phyloP scores from a whole-genome alignment of 1,139 yeast genomes.

The Lodderomyces jiufengensis region DNA sequence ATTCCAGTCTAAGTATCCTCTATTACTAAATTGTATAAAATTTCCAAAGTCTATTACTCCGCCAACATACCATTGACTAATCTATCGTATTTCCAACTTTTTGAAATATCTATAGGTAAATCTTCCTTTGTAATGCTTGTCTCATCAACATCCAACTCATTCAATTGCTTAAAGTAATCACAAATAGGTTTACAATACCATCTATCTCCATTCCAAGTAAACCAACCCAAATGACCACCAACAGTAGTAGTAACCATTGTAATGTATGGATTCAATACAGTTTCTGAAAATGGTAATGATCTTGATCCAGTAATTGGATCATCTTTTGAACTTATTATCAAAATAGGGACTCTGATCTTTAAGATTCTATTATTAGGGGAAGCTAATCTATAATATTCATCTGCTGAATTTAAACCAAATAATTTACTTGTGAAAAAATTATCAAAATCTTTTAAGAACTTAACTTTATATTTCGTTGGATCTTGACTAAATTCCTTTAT shows the following conservation, averaged over 20 bases:
- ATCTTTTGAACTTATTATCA: conserved; percentile 49
- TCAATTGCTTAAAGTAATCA: conserved; percentile 31
- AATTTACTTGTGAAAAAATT: conserved; percentile 49
- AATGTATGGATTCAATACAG: conserved; percentile 64
- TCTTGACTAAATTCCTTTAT: conserved; percentile 29
- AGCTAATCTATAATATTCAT: conserved; percentile 52
- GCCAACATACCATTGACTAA: conserved; percentile 16
- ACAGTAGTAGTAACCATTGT: conserved; percentile 62
- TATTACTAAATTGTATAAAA: no score
- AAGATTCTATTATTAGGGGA: conserved; percentile 49
- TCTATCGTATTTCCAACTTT: conserved; percentile 34
- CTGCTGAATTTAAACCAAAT: conserved; percentile 51
- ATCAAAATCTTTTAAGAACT: conserved; percentile 44
- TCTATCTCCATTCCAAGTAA: conserved; percentile 43
- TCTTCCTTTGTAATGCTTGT: conserved; percentile 13
- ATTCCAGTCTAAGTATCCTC: no score
- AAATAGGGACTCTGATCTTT: conserved; percentile 50
- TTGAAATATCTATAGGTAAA: conserved; percentile 28
- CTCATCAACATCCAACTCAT: conserved; percentile 21
- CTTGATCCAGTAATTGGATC: conserved; percentile 57
- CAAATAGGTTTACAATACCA: conserved; percentile 50
- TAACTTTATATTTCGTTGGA: conserved; percentile 32
- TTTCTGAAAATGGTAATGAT: conserved; percentile 58
- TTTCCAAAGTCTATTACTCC: no score
- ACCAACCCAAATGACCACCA: conserved; percentile 85